phyloP scores from a whole-genome alignment of 371 early-diverging fungal species.

The Dichotomocladium elegans region DNA sequence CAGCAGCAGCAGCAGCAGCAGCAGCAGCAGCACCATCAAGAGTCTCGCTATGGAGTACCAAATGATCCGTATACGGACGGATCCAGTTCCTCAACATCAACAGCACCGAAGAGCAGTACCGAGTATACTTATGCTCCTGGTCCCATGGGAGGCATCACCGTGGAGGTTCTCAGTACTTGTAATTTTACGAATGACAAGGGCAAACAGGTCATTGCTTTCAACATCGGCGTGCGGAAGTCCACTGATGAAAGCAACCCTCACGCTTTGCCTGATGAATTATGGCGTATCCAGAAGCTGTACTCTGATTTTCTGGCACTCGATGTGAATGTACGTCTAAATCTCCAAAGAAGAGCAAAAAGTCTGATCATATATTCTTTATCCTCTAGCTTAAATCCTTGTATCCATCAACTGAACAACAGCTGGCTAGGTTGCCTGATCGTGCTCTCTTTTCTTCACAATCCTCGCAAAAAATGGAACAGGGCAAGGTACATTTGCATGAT shows the following conservation, averaged over 20 bases:
- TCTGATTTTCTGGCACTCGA: slow-evolving; percentile 76
- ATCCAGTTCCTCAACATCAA: not conserved
- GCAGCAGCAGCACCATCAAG: not conserved
- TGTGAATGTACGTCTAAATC: slow-evolving; percentile 45
- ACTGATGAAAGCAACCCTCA: slow-evolving; percentile 10
- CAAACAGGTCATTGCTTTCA: slow-evolving; percentile 60
- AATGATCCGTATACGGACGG: no score
- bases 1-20: not conserved
- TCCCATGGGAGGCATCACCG: slow-evolving; percentile 33
- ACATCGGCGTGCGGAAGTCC: slow-evolving; percentile 39
- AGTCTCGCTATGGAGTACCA: not conserved
- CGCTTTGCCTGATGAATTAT: slow-evolving; percentile 50
- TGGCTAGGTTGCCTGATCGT: slow-evolving; percentile 78
- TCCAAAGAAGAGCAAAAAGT: not conserved
- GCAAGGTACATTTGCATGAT: slow-evolving; percentile 41
- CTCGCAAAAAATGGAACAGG: slow-evolving; percentile 65
- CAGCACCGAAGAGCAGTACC: slow-evolving; percentile 1
- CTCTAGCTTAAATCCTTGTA: slow-evolving; percentile 25
- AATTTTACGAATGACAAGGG: slow-evolving; percentile 68
- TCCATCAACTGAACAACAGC: slow-evolving; percentile 37
- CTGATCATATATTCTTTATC: not conserved
- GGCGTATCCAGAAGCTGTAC: slow-evolving; percentile 82
- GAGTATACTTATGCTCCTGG: slow-evolving; percentile 7
- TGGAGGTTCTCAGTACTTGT: slow-evolving; percentile 62
- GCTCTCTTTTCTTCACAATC: slow-evolving; percentile 65